Evolutionary conservation across 768 basidiomycete species (phyloP).

Genomic region (Psilocybe tampanensis): DNA sequence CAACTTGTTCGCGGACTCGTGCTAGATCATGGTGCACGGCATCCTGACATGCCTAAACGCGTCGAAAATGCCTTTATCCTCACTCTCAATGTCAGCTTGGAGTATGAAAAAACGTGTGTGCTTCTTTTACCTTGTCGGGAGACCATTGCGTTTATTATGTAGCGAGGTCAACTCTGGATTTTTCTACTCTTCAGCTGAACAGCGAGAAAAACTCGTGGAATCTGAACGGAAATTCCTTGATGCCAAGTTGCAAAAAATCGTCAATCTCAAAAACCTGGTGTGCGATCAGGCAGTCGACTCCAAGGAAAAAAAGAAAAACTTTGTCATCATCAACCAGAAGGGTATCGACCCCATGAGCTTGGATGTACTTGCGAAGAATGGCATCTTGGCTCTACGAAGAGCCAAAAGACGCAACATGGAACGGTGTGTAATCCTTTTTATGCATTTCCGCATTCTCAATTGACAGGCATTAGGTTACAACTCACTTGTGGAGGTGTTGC

Average conservation of each 20-base stretch:
- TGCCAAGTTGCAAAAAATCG: constrained; percentile 91
- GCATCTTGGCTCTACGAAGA: constrained; percentile 90
- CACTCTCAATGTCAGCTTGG: constrained; percentile 95
- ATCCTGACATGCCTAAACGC: constrained; percentile 99
- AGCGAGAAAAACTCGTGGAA: constrained; percentile 98
- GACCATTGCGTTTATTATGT: constrained; percentile 16
- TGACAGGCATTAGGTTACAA: constrained; percentile 63
- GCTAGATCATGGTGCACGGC: constrained; percentile 94
- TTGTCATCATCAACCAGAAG: constrained; percentile 98
- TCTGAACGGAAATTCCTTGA: constrained; percentile 95
- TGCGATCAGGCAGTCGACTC: constrained; percentile 91
- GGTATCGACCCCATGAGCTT: constrained; percentile 97
- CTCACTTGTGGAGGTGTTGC: constrained; percentile 93
- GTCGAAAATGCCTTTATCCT: constrained; percentile 95
- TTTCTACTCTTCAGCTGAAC: constrained; percentile 98
- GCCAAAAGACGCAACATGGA: constrained; percentile 99
- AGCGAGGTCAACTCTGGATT: constrained; percentile 99
- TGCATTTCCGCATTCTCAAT: constrained; percentile 2
- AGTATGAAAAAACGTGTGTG: constrained; percentile 98
- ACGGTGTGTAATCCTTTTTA: constrained; percentile 57
- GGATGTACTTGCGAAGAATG: constrained; percentile 95
- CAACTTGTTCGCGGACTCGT: constrained; percentile 95
- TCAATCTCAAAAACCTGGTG: constrained; percentile 94
- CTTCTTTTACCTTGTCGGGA: constrained; percentile 9
- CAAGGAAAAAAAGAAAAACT: constrained; percentile 80